Evolutionary conservation across 1,284 basidiomycete species (phyloP), one percentile per base, ranked within the genome.

Genomic region (Trametes polyzona): DNA sequence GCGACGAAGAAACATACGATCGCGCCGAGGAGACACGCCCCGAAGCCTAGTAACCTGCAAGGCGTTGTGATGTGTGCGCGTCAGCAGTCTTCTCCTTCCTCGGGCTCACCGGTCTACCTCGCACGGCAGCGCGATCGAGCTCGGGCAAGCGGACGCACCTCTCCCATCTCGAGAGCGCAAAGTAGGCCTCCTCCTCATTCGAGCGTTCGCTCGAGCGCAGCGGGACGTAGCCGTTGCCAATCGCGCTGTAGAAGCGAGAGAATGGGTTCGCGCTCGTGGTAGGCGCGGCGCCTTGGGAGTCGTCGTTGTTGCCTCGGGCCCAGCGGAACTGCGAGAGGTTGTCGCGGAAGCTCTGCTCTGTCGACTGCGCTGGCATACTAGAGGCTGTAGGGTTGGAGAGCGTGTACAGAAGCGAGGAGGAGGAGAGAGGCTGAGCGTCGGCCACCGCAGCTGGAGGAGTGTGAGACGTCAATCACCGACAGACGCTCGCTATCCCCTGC

Each of bases 121-220:
- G 17, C 11, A 19, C 43, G 43, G 33, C 32, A 19, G n/a, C 8
- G n/a, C 12, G 11, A 5, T 23, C 19, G 19, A 17, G 32, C 33
- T 11, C 23, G 16, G 19, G 14, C n/a, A 39, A 24, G 30, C 35
- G 21, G 41, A 61, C 69, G 64, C 64, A 93, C 89, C 88, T 82
- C 71, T 95, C 93, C 93, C 93, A 95, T 73, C 92, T 81, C 40
- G 90, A 93, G 48, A 98, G 75, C 30, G 95, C 94, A 74, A 96
- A 94, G 80, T 91, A 98, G 2, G 96, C 96, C 71, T 98, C 95
- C 67, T 99, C 96, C 73, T 99, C 96, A 70, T 95, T 95, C 32
- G 90, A 89, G 37, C 86, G 80, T 61, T 95, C 93, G 62, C 73
- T 85, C 4, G 90, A 93, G 23, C 95, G 81, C 56, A 98, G 77